phyloP scores from a whole-genome alignment of 306 rosid species.

The Pachyrhizus erosus region DNA sequence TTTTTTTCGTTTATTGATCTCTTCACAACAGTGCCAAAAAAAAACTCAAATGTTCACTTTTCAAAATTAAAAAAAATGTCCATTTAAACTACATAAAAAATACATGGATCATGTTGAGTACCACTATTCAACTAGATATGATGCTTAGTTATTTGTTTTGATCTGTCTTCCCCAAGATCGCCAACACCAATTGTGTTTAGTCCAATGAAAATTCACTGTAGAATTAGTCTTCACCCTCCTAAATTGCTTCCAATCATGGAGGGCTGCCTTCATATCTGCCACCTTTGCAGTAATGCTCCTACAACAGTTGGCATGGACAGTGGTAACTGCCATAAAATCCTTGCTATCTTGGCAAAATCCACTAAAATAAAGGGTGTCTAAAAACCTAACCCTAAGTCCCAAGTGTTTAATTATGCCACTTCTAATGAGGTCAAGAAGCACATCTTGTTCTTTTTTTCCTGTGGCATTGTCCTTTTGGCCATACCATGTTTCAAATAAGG shows the following conservation, averaged over 20 bases:
- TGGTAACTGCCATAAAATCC: conserved; percentile 60
- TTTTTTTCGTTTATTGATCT: background rate
- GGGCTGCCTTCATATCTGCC: conserved; percentile 52
- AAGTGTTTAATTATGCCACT: conserved; percentile 51
- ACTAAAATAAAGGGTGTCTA: conserved; percentile 77
- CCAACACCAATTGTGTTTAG: conserved; percentile 53
- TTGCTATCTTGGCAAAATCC: conserved; percentile 85
- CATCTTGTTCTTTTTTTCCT: conserved; percentile 81
- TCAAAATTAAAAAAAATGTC: background rate
- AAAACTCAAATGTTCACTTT: background rate
- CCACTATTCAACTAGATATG: background rate
- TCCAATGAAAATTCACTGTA: conserved; percentile 48
- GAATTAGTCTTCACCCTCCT: conserved; percentile 31
- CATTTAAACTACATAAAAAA: background rate
- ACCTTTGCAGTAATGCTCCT: conserved; percentile 71
- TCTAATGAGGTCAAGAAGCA: conserved; percentile 49
- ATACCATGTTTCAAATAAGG: conserved; percentile 74
- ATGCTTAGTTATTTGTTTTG: background rate
- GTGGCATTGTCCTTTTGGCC: conserved; percentile 58
- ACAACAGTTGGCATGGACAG: conserved; percentile 88
- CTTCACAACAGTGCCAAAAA: background rate
- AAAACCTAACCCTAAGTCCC: conserved; percentile 66
- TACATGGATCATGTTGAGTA: background rate
- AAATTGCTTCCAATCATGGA: conserved; percentile 75
- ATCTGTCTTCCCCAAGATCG: conserved; percentile 57